Conservation (phyloP, 2,329 filamentous ascomycete species). For the Ophiostoma perfectum region DNA sequence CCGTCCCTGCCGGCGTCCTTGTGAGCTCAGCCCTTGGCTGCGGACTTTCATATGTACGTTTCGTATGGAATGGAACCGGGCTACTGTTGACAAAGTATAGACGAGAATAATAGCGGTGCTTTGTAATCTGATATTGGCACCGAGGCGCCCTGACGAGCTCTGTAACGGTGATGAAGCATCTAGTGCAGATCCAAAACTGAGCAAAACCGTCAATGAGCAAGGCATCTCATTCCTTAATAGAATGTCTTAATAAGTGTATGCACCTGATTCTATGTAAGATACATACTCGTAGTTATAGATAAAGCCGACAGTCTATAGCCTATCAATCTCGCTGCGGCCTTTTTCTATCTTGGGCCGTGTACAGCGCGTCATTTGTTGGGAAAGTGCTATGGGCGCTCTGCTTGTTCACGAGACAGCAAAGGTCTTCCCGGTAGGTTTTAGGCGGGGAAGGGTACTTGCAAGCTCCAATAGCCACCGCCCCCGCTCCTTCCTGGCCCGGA, state of each 20-base stretch:
- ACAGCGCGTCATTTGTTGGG: background rate
- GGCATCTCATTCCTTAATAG: too few species aligned
- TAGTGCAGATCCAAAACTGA: background rate
- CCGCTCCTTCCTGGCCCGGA: background rate
- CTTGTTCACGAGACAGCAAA: background rate
- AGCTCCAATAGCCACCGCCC: background rate
- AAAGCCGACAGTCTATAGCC: slow-evolving; percentile 2
- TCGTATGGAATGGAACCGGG: background rate
- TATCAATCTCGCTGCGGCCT: slow-evolving; percentile 2
- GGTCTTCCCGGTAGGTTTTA: background rate
- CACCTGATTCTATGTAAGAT: too few species aligned
- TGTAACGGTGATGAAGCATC: background rate
- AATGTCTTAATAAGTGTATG: too few species aligned
- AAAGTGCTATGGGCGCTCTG: slow-evolving; percentile 1
- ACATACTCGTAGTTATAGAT: background rate
- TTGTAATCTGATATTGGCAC: background rate
- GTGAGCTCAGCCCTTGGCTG: background rate
- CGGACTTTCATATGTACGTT: background rate
- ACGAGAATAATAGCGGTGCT: background rate
- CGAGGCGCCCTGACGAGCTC: background rate
- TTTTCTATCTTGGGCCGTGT: slow-evolving; percentile 9
- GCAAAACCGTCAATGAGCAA: background rate
- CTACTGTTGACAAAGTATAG: too few species aligned
- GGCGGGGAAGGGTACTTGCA: background rate
- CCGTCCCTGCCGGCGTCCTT: background rate